phyloP scores from a whole-genome alignment of 225 moss, liverwort and hornwort species.

The Thuidium tamariscinum region DNA sequence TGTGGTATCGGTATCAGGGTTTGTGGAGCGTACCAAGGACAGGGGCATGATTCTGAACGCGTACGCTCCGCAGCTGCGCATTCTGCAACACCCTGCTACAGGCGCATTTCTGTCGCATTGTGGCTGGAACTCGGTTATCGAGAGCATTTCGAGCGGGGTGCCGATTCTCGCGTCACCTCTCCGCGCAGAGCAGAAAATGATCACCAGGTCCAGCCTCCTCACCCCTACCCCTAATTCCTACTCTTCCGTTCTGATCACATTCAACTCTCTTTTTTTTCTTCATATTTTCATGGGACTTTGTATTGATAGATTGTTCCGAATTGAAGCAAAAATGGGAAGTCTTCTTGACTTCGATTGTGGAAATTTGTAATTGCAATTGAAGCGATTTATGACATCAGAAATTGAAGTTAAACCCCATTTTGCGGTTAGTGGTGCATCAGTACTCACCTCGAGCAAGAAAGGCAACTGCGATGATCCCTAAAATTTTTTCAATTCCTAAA shows the following conservation, averaged over 20 bases:
- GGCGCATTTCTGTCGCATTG: slow-evolving; percentile 36
- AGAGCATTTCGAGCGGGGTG: background rate
- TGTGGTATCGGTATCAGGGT: background rate
- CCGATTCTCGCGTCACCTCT: slow-evolving; percentile 22
- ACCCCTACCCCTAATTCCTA: background rate
- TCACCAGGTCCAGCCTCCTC: background rate
- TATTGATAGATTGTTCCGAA: background rate
- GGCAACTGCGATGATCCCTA: background rate
- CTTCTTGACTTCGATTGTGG: background rate
- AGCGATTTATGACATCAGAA: background rate
- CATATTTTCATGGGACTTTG: background rate
- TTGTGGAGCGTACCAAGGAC: slow-evolving; percentile 14
- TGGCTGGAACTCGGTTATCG: slow-evolving; percentile 31
- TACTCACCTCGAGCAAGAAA: background rate
- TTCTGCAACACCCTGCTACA: slow-evolving; percentile 10
- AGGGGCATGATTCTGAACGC: slow-evolving; percentile 3
- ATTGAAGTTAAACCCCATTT: too few species aligned
- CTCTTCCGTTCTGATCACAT: background rate
- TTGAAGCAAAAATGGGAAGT: background rate
- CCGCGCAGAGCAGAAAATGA: slow-evolving; percentile 26
- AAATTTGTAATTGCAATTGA: background rate
- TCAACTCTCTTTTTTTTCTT: background rate
- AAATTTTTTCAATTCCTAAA: too few species aligned
- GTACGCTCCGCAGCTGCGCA: slow-evolving; percentile 2
- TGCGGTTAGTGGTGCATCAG: background rate